Conservation (phyloP, 495 filamentous ascomycete genomes). For the Antarctomyces pellizariae region DNA sequence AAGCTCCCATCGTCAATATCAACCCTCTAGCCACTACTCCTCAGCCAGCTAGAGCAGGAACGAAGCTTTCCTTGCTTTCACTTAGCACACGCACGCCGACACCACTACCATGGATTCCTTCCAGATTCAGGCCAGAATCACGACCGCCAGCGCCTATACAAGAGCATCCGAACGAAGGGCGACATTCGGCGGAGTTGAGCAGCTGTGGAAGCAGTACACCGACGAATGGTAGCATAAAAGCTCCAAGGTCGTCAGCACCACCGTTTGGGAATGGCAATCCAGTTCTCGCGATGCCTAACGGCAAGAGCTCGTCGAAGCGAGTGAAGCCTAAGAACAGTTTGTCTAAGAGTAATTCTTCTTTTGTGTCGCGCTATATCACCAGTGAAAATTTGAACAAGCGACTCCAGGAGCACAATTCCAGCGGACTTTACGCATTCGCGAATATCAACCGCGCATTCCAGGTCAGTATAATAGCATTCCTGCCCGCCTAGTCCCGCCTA, state of each 20-base stretch:
- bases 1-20: conserved; percentile 59
- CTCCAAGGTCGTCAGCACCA: conserved; percentile 23
- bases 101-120: conserved; percentile 23
- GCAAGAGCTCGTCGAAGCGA: conserved; percentile 58
- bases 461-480: no score
- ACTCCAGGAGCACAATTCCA: conserved; percentile 47
- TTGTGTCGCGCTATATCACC: conserved; percentile 83
- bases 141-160: conserved; percentile 31
- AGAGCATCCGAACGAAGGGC: conserved; percentile 32
- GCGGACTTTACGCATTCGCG: conserved; percentile 74
- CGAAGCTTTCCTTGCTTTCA: conserved; percentile 58
- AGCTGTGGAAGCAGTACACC: conserved; percentile 13
- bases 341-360: conserved; percentile 91
- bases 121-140: conserved; percentile 20
- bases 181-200: conserved; percentile 33
- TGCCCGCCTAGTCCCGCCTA: no score
- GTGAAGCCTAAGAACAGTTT: conserved; percentile 94
- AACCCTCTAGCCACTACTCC: conserved; percentile 78
- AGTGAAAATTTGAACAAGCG: conserved; percentile 62
- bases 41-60: conserved; percentile 57
- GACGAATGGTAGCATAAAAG: conserved; percentile 8
- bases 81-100: conserved; percentile 31
- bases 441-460: conserved; percentile 90
- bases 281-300: conserved; percentile 28
- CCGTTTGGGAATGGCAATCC: conserved; percentile 78